Base-by-base conservation (phyloP, 768 basidiomycete genomes). In the Tulasnella sp. region DNA sequence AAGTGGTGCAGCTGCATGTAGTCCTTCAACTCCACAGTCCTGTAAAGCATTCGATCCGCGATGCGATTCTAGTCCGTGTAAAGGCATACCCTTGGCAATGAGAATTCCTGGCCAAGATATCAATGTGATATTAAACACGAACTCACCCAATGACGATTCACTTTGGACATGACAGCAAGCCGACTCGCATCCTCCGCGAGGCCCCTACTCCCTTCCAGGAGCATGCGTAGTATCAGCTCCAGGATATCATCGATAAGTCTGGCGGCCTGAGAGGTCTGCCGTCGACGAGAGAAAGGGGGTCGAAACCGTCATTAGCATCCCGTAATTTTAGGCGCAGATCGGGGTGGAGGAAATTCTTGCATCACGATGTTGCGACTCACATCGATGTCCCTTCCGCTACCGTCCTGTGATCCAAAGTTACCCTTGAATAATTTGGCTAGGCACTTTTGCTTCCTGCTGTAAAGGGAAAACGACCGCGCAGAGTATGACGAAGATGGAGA, bases 71-170 rank as follows among this genome's bases (percentile, higher is more conserved):
- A 19, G 17, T 38, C 34, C 34, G 34, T 7, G 15, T 15, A 5
- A n/a, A 38, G 34, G 15, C 34, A 48, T n/a, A 48, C 19, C 47
- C 11, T 11, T 11, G 47, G n/a, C n/a, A 29, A 48, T 21, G 11
- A 23, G 47, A 5, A n/a, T n/a, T 48, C 7, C 21, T 23, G 27
- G 11, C n/a, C 19, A 5, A 29, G 7, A 48, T 48, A 48, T 7
- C 19, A 48, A 29, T 21, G 47, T n/a, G 58, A 21, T 1, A 17
- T 26, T 27, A 19, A 17, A 11, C 24, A 24, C 21, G 45, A 30
- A 51, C 58, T 34, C 5, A 59, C 58, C 58, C 58, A 59, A 48
- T 59, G 58, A 23, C 58, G 58, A 21, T 59, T 59, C 4, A 59
- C 58, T 3, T 34, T 24, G 15, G 48, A 52, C 9, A 41, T 47